Evolutionary conservation across 2,329 filamentous ascomycete genomes (phyloP).

Genomic region (Nemania diffusa): DNA sequence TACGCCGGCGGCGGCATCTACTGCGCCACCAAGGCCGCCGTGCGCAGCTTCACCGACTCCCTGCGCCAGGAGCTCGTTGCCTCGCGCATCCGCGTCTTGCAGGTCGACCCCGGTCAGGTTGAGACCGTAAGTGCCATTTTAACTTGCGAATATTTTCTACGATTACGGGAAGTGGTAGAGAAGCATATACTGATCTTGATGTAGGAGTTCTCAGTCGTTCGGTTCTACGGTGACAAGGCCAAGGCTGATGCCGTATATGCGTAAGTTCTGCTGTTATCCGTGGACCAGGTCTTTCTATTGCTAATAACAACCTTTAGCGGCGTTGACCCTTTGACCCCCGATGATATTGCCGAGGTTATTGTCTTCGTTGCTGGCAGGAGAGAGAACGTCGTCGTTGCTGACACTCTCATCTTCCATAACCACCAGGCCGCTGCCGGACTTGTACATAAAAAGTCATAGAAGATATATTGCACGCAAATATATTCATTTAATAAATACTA

Average conservation of each 20-base stretch:
- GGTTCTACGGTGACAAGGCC: slow-evolving; percentile 78
- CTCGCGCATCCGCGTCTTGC: slow-evolving; percentile 75
- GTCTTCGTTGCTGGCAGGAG: slow-evolving; percentile 80
- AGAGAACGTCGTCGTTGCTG: slow-evolving; percentile 84
- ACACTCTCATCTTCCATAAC: slow-evolving; percentile 79
- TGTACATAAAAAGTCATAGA: slow-evolving; percentile 46
- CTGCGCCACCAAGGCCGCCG: slow-evolving; percentile 81
- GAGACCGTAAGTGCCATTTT: slow-evolving; percentile 63
- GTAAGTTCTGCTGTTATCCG: slow-evolving; percentile 54
- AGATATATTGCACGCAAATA: slow-evolving; percentile 14
- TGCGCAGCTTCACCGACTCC: slow-evolving; percentile 77
- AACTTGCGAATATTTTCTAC: neutral
- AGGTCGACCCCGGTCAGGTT: slow-evolving; percentile 81
- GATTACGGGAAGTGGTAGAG: neutral
- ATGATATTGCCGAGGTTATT: slow-evolving; percentile 81
- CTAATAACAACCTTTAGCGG: slow-evolving; percentile 44
- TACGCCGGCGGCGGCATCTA: slow-evolving; percentile 81
- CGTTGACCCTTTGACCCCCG: slow-evolving; percentile 75
- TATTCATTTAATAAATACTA: slow-evolving; percentile 31
- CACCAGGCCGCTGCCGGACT: slow-evolving; percentile 67
- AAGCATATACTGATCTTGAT: slow-evolving; percentile 17
- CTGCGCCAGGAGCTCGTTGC: slow-evolving; percentile 77
- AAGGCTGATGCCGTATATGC: slow-evolving; percentile 79
- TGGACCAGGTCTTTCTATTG: neutral
- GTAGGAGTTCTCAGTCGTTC: slow-evolving; percentile 77